Evolutionary conservation across 192 early-diverging fungal genomes (phyloP).

Genomic region (Coemansia sp.): DNA sequence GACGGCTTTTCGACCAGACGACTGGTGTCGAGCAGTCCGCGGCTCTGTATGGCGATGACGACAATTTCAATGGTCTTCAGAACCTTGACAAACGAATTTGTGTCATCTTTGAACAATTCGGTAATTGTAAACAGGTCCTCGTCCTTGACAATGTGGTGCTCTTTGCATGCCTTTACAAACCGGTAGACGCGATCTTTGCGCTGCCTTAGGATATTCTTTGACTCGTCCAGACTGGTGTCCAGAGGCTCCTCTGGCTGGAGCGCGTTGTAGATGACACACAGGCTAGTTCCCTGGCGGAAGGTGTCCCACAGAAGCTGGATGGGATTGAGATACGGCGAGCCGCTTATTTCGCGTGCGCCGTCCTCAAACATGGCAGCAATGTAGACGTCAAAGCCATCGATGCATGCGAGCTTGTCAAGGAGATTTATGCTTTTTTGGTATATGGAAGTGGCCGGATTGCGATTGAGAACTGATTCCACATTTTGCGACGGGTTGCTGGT

Average conservation of each 20-base stretch:
- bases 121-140: slow-evolving; percentile 83
- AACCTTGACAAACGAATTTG: slow-evolving; percentile 95
- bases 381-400: slow-evolving; percentile 69
- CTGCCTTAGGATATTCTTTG: slow-evolving; percentile 62
- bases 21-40: slow-evolving; percentile 42
- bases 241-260: slow-evolving; percentile 65
- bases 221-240: slow-evolving; percentile 58
- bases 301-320: slow-evolving; percentile 72
- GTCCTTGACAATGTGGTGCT: slow-evolving; percentile 71
- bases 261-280: slow-evolving; percentile 74
- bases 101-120: slow-evolving; percentile 91
- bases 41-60: slow-evolving; percentile 72
- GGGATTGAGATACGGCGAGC: slow-evolving; percentile 60
- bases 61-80: slow-evolving; percentile 82
- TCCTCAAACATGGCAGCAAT: slow-evolving; percentile 55
- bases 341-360: slow-evolving; percentile 29
- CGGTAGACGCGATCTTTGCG: slow-evolving; percentile 84
- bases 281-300: slow-evolving; percentile 69
- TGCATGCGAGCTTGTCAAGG: slow-evolving; percentile 69
- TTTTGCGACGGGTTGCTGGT: slow-evolving; percentile 48
- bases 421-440: slow-evolving; percentile 74
- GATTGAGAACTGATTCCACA: slow-evolving; percentile 51
- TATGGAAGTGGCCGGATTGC: slow-evolving; percentile 60
- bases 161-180: slow-evolving; percentile 87
- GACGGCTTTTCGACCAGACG: slow-evolving; percentile 48